Base-by-base conservation (phyloP, 2,329 filamentous ascomycete genomes). In the Talaromyces sp. region DNA sequence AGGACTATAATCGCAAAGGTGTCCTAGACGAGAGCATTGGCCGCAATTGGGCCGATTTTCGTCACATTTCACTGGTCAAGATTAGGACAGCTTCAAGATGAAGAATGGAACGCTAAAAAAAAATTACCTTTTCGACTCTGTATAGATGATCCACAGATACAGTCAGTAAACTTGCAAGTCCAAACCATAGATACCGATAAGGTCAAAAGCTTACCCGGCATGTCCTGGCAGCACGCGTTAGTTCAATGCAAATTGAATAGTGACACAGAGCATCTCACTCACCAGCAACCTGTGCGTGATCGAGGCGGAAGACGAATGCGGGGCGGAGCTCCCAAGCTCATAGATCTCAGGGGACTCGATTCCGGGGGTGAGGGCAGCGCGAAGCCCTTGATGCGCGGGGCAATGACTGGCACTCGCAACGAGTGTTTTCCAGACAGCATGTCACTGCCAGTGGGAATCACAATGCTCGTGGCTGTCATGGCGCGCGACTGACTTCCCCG, bases 1-100 rank as follows among this genome's bases (percentile, higher is more conserved):
- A 17, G 82, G 81, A 61, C 79, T 80, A 71, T 85, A 86, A 66
- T 85, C 83, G 68, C 83, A 85, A 38, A 75, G 74, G 67, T 84
- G 81, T 52, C 82, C 80, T 24, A 85, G 73, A 58, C 83, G 76
- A 31, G 78, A 75, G 69, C 83, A 85, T 75, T 83, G 83, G 75
- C 80, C 81, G 69, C 83, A 84, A 66, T 75, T 76, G 58, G 81
- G 83, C 66, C 80, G 77, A 46, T 73, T 73, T 70, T 85, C 83
- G 67, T 84, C 82, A 68, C 82, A 85, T 77, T 84, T 85, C 24
- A 83, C 81, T 75, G 27, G 31, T 31, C 12, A 17, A 17, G 29
- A 48, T 54, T 32, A 60, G 46, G 27, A 48, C 53, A n/a, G 50
- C 35, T 50, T 10, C 17, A 46, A 26, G 17, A 52, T 4, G 14